Evolutionary conservation across 2,329 filamentous ascomycete species (phyloP).

Genomic region (Claviceps purpurea): DNA sequence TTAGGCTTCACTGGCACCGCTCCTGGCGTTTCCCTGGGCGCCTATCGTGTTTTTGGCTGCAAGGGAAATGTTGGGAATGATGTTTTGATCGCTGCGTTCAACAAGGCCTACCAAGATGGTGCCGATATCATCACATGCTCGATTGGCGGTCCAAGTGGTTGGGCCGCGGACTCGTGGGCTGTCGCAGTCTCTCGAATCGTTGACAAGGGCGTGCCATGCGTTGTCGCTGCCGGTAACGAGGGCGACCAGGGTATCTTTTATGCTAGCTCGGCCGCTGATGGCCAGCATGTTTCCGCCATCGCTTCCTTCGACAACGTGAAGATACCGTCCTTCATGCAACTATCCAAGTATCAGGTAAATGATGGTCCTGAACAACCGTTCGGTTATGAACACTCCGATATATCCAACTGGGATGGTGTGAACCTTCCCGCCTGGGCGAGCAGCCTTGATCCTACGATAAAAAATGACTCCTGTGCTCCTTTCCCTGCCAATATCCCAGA

Average conservation of each 20-base stretch:
- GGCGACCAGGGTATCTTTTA: conserved; percentile 35
- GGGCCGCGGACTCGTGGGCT: conserved; percentile 37
- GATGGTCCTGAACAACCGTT: conserved; percentile 23
- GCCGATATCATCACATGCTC: conserved; percentile 43
- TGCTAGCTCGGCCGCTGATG: conserved; percentile 33
- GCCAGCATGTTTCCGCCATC: conserved; percentile 32
- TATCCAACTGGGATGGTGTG: conserved; percentile 29
- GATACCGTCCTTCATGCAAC: conserved; percentile 28
- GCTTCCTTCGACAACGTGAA: conserved; percentile 36
- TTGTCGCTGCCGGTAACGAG: conserved; percentile 39
- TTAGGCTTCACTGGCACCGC: conserved; percentile 45
- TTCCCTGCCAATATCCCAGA: conserved; percentile 41
- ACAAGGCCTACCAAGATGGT: conserved; percentile 46
- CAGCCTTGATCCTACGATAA: conserved; percentile 33
- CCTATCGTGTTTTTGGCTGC: conserved; percentile 46
- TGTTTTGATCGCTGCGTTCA: conserved; percentile 44
- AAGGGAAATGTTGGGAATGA: conserved; percentile 35
- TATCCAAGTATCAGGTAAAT: conserved; percentile 28
- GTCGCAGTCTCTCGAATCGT: conserved; percentile 39
- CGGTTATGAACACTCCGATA: conserved; percentile 28
- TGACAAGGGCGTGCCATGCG: conserved; percentile 37
- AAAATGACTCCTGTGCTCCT: conserved; percentile 37
- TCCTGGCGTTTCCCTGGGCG: conserved; percentile 40
- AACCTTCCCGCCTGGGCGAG: conserved; percentile 35
- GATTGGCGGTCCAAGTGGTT: conserved; percentile 37